Evolutionary conservation across 2,329 filamentous ascomycete genomes (phyloP).

Genomic region (Sporothrix pseudoabietina): DNA sequence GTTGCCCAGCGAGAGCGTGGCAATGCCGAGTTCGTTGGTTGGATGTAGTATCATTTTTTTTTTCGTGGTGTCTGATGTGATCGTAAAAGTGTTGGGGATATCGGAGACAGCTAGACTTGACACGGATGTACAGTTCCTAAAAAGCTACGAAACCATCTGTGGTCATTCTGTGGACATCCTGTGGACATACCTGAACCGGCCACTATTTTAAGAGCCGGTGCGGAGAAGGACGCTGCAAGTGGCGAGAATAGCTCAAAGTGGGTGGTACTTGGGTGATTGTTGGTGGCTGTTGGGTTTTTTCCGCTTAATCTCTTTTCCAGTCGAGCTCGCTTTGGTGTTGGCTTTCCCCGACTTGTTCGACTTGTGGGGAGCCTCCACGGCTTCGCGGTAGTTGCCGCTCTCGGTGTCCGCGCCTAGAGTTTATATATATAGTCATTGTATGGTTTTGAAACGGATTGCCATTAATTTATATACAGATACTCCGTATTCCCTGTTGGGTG

Average conservation of each 20-base stretch:
- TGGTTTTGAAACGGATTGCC: no score
- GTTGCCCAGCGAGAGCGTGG: slow-evolving; percentile 13
- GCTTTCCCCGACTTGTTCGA: no score
- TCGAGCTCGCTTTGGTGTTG: no score
- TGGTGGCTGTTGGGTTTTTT: no score
- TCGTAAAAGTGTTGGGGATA: neutral
- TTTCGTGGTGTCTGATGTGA: neutral
- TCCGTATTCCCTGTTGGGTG: no score
- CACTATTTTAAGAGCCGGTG: neutral
- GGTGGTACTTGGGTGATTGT: neutral
- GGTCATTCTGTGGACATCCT: neutral
- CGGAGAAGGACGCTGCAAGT: neutral
- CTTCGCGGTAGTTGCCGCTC: no score
- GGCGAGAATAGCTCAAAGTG: neutral
- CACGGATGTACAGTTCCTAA: neutral
- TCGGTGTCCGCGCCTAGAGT: no score
- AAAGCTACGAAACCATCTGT: neutral
- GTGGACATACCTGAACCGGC: neutral
- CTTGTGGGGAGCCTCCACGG: no score
- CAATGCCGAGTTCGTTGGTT: slow-evolving; percentile 20
- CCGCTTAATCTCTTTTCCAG: neutral
- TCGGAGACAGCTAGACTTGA: neutral
- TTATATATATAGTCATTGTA: no score
- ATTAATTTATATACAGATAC: no score
- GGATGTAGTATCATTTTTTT: no score